Conservation (phyloP, 345 rosid genomes). For the Boechera divaricarpa region DNA sequence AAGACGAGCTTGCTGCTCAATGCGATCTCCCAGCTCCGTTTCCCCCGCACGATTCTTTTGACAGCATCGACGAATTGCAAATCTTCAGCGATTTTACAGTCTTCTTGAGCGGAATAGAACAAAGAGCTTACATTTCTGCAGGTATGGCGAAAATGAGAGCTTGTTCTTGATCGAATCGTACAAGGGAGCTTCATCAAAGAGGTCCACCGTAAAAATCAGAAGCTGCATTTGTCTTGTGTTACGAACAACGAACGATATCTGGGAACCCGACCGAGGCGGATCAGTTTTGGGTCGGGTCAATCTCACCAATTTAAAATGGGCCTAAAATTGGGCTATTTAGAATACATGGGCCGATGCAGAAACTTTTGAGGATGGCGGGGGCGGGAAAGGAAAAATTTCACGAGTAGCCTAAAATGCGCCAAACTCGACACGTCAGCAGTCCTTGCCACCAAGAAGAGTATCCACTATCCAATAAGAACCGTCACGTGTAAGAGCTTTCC, state of each 20-base stretch:
- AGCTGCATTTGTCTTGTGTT: conserved; percentile 17
- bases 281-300: not conserved
- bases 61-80: conserved; percentile 54
- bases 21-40: conserved; percentile 71
- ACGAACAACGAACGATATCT: conserved; percentile 32
- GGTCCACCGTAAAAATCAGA: conserved; percentile 19
- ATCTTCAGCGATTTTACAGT: conserved; percentile 49
- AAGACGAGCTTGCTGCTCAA: conserved; percentile 53
- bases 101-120: conserved; percentile 32
- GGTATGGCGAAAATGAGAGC: conserved; percentile 29
- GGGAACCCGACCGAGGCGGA: conserved; percentile 18
- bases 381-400: conserved; percentile 29
- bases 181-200: conserved; percentile 54
- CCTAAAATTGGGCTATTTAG: not conserved
- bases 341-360: conserved; percentile 5
- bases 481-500: conserved; percentile 22
- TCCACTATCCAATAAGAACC: not conserved
- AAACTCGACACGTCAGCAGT: conserved; percentile 31
- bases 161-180: conserved; percentile 34
- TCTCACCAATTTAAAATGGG: not conserved
- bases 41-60: conserved; percentile 63
- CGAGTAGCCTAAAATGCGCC: conserved; percentile 14
- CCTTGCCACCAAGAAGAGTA: conserved; percentile 10
- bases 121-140: conserved; percentile 40
- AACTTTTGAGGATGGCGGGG: not conserved